phyloP scores from a whole-genome alignment of 768 basidiomycete genomes.

The Fomitopsis serialis region DNA sequence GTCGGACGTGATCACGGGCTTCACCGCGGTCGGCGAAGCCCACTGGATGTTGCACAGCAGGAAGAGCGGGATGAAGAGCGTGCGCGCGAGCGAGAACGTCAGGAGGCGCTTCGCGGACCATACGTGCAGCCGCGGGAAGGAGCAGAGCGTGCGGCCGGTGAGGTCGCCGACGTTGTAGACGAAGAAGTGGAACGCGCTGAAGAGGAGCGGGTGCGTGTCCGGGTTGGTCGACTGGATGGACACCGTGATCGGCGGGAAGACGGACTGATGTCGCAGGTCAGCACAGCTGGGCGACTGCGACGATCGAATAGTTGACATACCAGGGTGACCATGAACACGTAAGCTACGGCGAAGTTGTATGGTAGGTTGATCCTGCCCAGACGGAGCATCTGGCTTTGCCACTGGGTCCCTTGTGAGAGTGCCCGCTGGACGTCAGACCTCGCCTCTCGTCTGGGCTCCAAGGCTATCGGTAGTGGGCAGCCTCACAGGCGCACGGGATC shows the following conservation, averaged over 20 bases:
- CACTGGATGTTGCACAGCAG: constrained; percentile 83
- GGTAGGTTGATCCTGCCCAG: constrained; percentile 59
- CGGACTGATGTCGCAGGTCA: constrained; percentile 45
- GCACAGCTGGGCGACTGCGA: background rate
- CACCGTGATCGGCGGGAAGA: constrained; percentile 83
- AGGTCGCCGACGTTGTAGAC: constrained; percentile 73
- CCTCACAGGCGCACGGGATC: constrained; percentile 15
- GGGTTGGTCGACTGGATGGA: constrained; percentile 66
- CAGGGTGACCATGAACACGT: constrained; percentile 75
- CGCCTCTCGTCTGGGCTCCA: constrained; percentile 28
- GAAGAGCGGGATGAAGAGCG: constrained; percentile 81
- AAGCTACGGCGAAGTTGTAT: constrained; percentile 70
- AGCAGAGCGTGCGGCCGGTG: constrained; percentile 61
- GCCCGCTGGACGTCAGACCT: constrained; percentile 28
- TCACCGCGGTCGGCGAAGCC: constrained; percentile 16
- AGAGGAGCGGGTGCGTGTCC: constrained; percentile 72
- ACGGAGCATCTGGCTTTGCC: constrained; percentile 41
- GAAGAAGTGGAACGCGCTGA: constrained; percentile 73
- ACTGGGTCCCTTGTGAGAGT: constrained; percentile 20
- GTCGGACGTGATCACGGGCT: constrained; percentile 67
- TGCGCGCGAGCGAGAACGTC: constrained; percentile 59
- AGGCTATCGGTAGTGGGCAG: constrained; percentile 21
- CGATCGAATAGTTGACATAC: constrained; percentile 36
- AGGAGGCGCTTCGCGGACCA: constrained; percentile 67
- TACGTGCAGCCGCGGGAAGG: constrained; percentile 56